Evolutionary conservation across 306 rosid species (phyloP), one percentile per base, ranked within the genome.

Genomic region (Prinsepia uniflora): DNA sequence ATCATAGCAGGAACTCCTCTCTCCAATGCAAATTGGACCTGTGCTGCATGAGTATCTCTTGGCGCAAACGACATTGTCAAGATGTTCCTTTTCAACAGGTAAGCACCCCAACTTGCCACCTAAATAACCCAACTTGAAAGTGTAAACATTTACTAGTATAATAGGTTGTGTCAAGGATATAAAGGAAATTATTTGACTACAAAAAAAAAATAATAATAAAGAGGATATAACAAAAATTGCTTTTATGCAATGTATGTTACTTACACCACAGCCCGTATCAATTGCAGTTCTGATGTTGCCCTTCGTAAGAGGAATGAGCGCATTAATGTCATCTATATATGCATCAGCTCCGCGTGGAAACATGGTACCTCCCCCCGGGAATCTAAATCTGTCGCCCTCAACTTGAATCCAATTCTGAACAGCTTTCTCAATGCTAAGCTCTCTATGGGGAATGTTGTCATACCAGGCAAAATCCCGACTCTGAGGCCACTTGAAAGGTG

Each of bases 71-170:
- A 94, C 96, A 94, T 91, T 49, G 96, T 81, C 75, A 83, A 7
- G 46, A 94, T 89, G 77, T 94, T 80, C 83, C 96, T 86, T 79
- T 75, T 91, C 83, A 89, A 80, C 79, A 94, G 79, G 70, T 84
- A 94, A 18, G 97, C 99, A 72, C 97, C 99, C 95, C 92, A 94
- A 82, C 99, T 94, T 83, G 99, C 96, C 60, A 94, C 99, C 99
- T 94, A 71, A 10, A 65, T 39, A 59, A 77, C 58, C 52, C 58
- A 54, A 67, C 13, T 58, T 46, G 50, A 44, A 61, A 76, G 59
- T 48, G 39, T 14, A 72, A 81, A 63, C 56, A 65, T 18, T 76
- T 67, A 49, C 47, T n/a, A 59, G 30, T 22, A 36, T 19, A 22
- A 20, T 1, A 20, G 9, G 45, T 30, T 30, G 36, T 30, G 36